Percentiles rank a stretch among this genome's conserved stretches.
These are phyloP conservation scores for Eugenia klotzschiana DNA, from an alignment of 441 rosid species.

Conservation along the genomic window DNA sequence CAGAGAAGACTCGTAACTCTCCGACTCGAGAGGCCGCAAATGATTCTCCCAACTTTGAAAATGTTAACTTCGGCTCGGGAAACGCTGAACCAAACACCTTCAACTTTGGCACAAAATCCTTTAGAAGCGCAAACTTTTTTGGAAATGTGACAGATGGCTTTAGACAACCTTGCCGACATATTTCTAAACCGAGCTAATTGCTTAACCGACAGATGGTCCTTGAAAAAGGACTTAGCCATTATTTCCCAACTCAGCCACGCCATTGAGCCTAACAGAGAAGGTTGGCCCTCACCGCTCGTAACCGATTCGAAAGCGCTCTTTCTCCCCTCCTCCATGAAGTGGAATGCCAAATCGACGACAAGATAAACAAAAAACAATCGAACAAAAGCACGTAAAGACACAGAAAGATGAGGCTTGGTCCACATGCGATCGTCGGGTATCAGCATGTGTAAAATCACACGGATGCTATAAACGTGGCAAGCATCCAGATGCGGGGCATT, in stretches of 20 bases:
- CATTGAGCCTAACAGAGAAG: background rate
- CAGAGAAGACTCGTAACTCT: background rate
- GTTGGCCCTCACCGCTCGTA: background rate
- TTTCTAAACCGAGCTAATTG: background rate
- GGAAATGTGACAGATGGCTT: background rate
- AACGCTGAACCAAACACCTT: no score
- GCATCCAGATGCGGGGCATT: background rate
- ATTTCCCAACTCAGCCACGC: background rate
- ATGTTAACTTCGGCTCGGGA: no score
- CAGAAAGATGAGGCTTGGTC: background rate
- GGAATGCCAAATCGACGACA: background rate
- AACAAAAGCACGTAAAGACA: background rate
- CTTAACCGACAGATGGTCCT: background rate
- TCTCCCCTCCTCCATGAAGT: background rate
- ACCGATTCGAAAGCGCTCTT: background rate
- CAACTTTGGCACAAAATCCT: no score
- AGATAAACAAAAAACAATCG: background rate
- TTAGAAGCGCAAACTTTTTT: no score
- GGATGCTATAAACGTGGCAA: background rate
- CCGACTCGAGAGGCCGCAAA: background rate
- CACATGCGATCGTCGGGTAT: background rate
- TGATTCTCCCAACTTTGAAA: background rate
- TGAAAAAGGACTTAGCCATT: background rate
- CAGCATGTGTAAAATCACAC: background rate
- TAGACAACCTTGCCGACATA: background rate